Percentiles rank a stretch among this genome's conserved stretches.
phyloP scores from a whole-genome alignment of 164 flowering plant genomes.

The Saururus chinensis region DNA sequence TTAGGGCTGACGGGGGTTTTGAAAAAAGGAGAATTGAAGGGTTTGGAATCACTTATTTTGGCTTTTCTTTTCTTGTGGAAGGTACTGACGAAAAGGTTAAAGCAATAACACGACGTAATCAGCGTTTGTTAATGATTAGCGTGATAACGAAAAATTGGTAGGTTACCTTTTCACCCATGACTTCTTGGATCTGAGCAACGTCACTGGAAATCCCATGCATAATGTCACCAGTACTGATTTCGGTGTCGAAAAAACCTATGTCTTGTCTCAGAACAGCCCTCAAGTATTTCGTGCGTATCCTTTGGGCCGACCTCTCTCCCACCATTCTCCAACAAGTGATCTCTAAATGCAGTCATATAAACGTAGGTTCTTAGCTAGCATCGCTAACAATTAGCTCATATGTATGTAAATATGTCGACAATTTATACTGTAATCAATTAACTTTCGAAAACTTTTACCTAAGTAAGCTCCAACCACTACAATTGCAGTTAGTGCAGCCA shows the following conservation, averaged over 20 bases:
- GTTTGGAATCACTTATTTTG: too few species aligned
- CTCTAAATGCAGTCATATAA: slow-evolving; percentile 22
- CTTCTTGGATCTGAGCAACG: slow-evolving; percentile 79
- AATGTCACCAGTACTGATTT: slow-evolving; percentile 52
- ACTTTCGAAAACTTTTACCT: too few species aligned
- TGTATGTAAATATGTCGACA: too few species aligned
- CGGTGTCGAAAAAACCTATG: slow-evolving; percentile 55
- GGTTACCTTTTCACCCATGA: slow-evolving; percentile 68
- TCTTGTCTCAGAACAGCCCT: slow-evolving; percentile 63
- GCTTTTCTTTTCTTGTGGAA: too few species aligned
- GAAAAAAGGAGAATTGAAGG: too few species aligned
- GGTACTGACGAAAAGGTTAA: too few species aligned
- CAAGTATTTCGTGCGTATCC: slow-evolving; percentile 51
- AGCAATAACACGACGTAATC: neutral
- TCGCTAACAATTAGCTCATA: too few species aligned
- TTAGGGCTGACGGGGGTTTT: too few species aligned
- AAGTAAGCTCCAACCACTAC: slow-evolving; percentile 68
- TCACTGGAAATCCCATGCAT: slow-evolving; percentile 77
- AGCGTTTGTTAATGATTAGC: neutral
- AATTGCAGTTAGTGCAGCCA: slow-evolving; percentile 50
- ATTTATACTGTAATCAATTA: too few species aligned
- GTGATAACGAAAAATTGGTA: neutral
- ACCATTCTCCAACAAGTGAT: slow-evolving; percentile 74
- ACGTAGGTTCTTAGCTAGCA: too few species aligned
- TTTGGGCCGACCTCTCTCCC: slow-evolving; percentile 62